Evolutionary conservation across 768 basidiomycete species (phyloP), one percentile per base, ranked within the genome.

Genomic region (Psilocybe cubensis): DNA sequence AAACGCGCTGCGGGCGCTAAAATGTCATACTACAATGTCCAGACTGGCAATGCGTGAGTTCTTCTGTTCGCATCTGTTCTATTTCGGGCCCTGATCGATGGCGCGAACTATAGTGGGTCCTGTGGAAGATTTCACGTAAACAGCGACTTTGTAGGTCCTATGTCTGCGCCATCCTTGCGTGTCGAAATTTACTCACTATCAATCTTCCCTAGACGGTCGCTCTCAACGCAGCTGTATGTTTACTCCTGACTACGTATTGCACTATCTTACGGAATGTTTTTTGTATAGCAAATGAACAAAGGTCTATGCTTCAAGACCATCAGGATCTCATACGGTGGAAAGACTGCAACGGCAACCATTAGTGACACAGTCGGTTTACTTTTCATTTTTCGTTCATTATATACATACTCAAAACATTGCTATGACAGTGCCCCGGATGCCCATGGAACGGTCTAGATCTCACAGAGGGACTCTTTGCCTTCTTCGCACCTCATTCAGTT

Each of bases 381-480:
- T 42, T 41, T 3, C 10, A 10, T 53, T 20, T 47, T 7, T 52
- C 14, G 25, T 52, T 53, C 23, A 42, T 5, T n/a, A 42, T 48
- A 48, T 59, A 56, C 24, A 50, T 57, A 27, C 50, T 40, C 41
- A 60, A 53, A 45, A 50, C 40, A 18, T 1, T n/a, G 5, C 24
- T 29, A 17, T 31, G 11, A 28, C 31, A 64, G 63, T 64, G 63
- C 48, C 63, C 63, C 52, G 63, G 63, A 18, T 93, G 91, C 67
- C 83, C 83, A 23, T 79, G 68, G 29, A 80, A 78, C 24, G 90
- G 83, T 40, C 80, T 92, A 24, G 92, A 94, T 73, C 75, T 92
- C 54, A 85, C 86, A 24, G 65, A 71, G 12, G 85, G 86, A 51
- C 78, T 93, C 45, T 93, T 94, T 72, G 56, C 71, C 25, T 82